phyloP scores from a whole-genome alignment of 495 filamentous ascomycete genomes.

The Aspergillus sparsus region DNA sequence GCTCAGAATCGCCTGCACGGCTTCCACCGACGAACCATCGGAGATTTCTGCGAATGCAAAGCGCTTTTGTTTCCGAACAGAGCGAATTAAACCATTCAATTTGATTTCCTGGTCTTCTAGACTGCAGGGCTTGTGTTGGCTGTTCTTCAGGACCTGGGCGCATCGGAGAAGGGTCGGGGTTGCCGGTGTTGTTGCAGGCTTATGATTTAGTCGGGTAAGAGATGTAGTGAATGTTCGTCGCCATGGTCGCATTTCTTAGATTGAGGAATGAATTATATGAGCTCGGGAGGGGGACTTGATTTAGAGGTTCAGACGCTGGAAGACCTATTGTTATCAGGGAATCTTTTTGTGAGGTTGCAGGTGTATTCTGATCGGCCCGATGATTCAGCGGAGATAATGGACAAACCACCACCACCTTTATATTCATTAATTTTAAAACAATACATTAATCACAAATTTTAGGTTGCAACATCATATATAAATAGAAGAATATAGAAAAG shows the following conservation, averaged over 20 bases:
- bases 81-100: conserved; percentile 79
- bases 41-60: conserved; percentile 80
- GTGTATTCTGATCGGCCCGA: conserved; percentile 5
- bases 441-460: no score
- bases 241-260: conserved; percentile 48
- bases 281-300: neutral
- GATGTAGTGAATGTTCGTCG: conserved; percentile 45
- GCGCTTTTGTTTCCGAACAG: conserved; percentile 82
- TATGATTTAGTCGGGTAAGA: conserved; percentile 36
- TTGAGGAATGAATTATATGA: neutral
- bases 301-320: neutral
- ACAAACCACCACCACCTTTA: no score
- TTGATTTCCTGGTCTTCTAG: conserved; percentile 51
- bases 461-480: no score
- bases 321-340: neutral
- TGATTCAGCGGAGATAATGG: conserved; percentile 18
- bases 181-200: conserved; percentile 18
- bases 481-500: no score
- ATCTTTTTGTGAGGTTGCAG: neutral
- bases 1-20: conserved; percentile 80
- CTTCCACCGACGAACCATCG: conserved; percentile 79
- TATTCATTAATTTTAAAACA: neutral
- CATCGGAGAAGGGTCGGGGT: conserved; percentile 34
- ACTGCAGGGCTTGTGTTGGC: conserved; percentile 29
- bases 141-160: conserved; percentile 41